A percentile compares a stretch with the other conserved stretches of the same genome.
These are phyloP conservation scores for Naematelia encephala DNA, from an alignment of 768 basidiomycete species.

Conservation along the genomic window DNA sequence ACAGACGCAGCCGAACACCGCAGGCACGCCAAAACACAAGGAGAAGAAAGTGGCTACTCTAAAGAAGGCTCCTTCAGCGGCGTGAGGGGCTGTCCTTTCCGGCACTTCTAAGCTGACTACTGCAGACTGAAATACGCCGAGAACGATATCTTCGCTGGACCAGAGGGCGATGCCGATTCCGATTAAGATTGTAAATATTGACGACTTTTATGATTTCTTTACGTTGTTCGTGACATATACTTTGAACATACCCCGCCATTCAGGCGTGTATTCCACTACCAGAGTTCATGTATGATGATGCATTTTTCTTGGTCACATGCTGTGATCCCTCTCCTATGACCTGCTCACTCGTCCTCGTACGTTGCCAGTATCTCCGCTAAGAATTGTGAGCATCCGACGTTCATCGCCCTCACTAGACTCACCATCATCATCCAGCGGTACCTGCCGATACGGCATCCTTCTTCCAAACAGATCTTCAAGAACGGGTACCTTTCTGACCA, in stretches of 20 bases:
- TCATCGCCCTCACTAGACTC: conserved; percentile 12
- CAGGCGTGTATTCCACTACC: no score
- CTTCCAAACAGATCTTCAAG: conserved; percentile 43
- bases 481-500: conserved; percentile 43
- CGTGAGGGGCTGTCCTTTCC: background rate
- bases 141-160: conserved; percentile 21
- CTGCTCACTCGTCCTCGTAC: conserved; percentile 32
- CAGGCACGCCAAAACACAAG: background rate
- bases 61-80: background rate
- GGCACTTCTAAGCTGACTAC: background rate
- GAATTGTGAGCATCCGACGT: background rate
- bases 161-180: conserved; percentile 9
- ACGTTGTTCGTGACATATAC: no score
- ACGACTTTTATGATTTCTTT: no score
- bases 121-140: conserved; percentile 11
- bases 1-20: background rate
- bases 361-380: conserved; percentile 32
- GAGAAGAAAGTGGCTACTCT: background rate
- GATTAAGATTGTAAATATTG: no score
- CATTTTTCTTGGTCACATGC: background rate
- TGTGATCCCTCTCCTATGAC: background rate
- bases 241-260: no score
- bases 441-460: conserved; percentile 39
- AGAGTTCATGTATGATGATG: background rate
- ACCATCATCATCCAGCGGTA: conserved; percentile 51